phyloP scores from a whole-genome alignment of 768 basidiomycete genomes.

The Naganishia kalamii region DNA sequence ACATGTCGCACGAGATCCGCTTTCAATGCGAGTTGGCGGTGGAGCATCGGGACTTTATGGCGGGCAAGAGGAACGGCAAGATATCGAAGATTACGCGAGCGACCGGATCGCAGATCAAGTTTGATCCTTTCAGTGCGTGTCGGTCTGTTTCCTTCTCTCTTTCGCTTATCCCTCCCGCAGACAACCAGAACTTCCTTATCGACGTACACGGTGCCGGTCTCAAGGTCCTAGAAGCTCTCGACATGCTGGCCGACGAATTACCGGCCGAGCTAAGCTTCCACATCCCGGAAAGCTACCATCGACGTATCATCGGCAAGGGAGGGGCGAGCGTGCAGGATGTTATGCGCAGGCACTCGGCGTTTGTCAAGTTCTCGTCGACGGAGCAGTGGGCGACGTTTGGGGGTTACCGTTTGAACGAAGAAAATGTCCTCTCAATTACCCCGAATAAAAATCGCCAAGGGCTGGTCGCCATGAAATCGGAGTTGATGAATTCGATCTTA shows the following conservation, averaged over 20 bases:
- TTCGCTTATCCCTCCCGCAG: neutral
- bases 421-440: constrained; percentile 96
- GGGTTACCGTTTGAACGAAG: constrained; percentile 87
- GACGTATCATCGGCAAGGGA: constrained; percentile 96
- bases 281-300: constrained; percentile 95
- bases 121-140: constrained; percentile 13
- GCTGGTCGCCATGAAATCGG: constrained; percentile 86
- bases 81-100: constrained; percentile 99
- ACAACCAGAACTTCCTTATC: constrained; percentile 80
- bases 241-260: constrained; percentile 89
- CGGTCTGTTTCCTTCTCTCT: neutral
- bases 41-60: constrained; percentile 96
- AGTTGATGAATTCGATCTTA: constrained; percentile 94
- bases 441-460: constrained; percentile 96
- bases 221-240: constrained; percentile 79
- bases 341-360: constrained; percentile 99
- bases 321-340: constrained; percentile 97
- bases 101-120: constrained; percentile 80
- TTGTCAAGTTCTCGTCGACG: constrained; percentile 97
- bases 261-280: constrained; percentile 98
- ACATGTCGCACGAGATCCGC: constrained; percentile 93
- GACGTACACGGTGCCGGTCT: constrained; percentile 78
- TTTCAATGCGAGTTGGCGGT: constrained; percentile 97
- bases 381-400: constrained; percentile 93
- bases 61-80: constrained; percentile 97